phyloP scores from a whole-genome alignment of 2,329 filamentous ascomycete genomes.

The Coniella lustricola region DNA sequence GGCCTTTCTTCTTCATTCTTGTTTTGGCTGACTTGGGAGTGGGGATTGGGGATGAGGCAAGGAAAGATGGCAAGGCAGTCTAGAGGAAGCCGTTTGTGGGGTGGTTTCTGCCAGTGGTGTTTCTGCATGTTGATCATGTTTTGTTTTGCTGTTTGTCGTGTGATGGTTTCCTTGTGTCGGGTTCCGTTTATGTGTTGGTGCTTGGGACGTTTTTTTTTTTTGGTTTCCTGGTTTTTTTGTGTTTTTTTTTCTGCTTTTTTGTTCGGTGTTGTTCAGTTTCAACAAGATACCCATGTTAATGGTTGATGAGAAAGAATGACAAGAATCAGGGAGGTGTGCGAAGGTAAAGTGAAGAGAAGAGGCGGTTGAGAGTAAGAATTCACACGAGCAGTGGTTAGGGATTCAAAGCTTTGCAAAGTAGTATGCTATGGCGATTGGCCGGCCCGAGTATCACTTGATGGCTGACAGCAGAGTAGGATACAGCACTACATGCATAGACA shows the following conservation, averaged over 20 bases:
- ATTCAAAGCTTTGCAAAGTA: no score
- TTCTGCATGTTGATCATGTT: conserved; percentile 5
- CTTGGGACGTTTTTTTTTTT: conserved; percentile 5
- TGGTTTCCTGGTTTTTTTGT: not conserved
- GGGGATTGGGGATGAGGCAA: no score
- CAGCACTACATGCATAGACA: no score
- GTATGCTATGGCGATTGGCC: no score
- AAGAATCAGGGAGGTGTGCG: not conserved
- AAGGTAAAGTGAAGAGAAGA: not conserved
- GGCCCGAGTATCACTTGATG: no score
- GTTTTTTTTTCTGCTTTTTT: not conserved
- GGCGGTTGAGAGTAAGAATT: no score
- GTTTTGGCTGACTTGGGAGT: conserved; percentile 8
- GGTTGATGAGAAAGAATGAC: conserved; percentile 10
- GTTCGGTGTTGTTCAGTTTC: conserved; percentile 7
- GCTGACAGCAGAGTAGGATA: no score
- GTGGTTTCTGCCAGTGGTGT: not conserved
- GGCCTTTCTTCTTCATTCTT: not conserved
- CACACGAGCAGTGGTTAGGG: no score
- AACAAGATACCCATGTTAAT: conserved; percentile 22
- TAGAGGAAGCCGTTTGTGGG: no score
- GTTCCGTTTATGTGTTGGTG: no score
- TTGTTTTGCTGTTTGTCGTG: conserved; percentile 1
- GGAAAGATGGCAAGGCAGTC: no score
- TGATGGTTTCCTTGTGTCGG: no score